Base-by-base conservation (phyloP, 768 basidiomycete species). In the Boletus vermiculosoides region DNA sequence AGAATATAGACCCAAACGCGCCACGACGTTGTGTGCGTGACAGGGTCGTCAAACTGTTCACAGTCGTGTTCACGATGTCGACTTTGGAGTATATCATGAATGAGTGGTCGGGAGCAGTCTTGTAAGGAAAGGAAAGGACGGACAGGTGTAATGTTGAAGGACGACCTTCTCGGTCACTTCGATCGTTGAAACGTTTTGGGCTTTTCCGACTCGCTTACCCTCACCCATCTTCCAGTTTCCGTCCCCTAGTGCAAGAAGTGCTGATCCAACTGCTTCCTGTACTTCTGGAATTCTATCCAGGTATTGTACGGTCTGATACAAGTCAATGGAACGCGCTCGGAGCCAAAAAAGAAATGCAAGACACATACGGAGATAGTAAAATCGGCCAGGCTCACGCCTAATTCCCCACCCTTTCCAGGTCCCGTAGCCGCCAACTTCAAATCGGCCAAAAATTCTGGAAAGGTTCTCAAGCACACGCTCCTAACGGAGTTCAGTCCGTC, bases 201-300 rank as follows among this genome's bases (percentile, higher is more conserved):
- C 68, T 62, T 82, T 83, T 11, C 81, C 82, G 7, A 87, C 83
- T 62, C 80, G 78, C 22, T 89, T 78, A 6, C 90, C 90, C 58
- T 90, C 90, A 5, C 92, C 92, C 91, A 94, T 93, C 72, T 84
- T 90, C 92, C 92, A 93, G 61, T 93, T 93, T 11, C 92, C 92
- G 57, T 94, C 91, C 0, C 92, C 92, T 1, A 94, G 80, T 2
- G 84, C 81, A 40, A 83, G 68, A 37, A 93, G 74, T 0, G 86
- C 84, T 1, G 87, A 76, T 1, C 80, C 81, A 11, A 86, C 88
- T 1, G 88, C 89, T 18, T 75, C 78, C 53, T 84, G 79, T 4
- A 92, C 87, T 49, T 86, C 82, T 0, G 89, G 88, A 3, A 94
- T 73, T 51, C 80, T 77, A 54, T 88, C 82, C 59, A 94, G 67